Evolutionary conservation across 176 grass and related monocot genomes (phyloP).

Genomic region (Tillandsia fasciculata): DNA sequence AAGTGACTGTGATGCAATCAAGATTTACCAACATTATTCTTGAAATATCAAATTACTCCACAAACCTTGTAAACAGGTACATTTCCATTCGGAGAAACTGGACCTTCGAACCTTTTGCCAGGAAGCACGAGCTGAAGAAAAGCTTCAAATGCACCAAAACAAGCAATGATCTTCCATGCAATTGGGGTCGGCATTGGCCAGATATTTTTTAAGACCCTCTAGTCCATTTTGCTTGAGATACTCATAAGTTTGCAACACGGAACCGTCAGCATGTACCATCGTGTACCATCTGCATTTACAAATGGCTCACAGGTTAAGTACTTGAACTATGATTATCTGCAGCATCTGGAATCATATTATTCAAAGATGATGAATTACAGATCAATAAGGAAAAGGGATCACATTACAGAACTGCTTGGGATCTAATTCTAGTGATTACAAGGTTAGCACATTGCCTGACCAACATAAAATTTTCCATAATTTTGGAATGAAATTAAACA

Average conservation of each 20-base stretch:
- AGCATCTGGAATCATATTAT: not conserved
- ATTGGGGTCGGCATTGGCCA: slow-evolving; percentile 61
- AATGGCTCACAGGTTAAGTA: not conserved
- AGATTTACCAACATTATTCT: not conserved
- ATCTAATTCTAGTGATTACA: no score
- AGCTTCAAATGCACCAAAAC: slow-evolving; percentile 84
- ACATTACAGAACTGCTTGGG: not conserved
- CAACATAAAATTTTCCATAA: no score
- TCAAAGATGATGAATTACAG: no score
- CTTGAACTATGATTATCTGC: not conserved
- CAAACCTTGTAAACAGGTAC: slow-evolving; percentile 93
- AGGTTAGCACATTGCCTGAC: no score
- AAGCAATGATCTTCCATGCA: slow-evolving; percentile 93
- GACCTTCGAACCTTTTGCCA: slow-evolving; percentile 82
- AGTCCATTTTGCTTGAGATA: slow-evolving; percentile 54
- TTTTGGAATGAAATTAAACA: no score
- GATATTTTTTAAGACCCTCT: slow-evolving; percentile 66
- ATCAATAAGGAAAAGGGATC: not conserved
- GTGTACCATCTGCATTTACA: slow-evolving; percentile 78
- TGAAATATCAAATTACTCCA: not conserved
- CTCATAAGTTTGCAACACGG: slow-evolving; percentile 58
- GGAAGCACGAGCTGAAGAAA: slow-evolving; percentile 78
- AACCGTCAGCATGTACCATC: slow-evolving; percentile 90
- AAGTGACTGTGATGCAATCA: no score
- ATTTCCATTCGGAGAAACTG: slow-evolving; percentile 57